Evolutionary conservation across 371 early-diverging fungal species (phyloP).

Genomic region (Zancudomyces culisetae): DNA sequence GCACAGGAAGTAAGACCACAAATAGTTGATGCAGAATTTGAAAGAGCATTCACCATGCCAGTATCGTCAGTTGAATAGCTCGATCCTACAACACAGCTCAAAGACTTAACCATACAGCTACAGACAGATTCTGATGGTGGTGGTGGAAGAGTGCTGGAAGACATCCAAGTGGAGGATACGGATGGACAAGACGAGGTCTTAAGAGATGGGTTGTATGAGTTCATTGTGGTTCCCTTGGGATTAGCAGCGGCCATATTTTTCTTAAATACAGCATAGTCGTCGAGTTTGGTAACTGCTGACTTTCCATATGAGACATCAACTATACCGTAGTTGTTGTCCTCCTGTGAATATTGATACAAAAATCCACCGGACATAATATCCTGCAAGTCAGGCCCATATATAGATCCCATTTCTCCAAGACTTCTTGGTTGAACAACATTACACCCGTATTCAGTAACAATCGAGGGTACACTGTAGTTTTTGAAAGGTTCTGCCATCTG

Average conservation of each 20-base stretch:
- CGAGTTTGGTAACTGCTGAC: constrained; percentile 13
- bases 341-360: constrained; percentile 61
- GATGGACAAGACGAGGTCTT: constrained; percentile 33
- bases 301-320: constrained; percentile 25
- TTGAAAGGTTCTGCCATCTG: constrained; percentile 14
- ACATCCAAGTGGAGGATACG: constrained; percentile 32
- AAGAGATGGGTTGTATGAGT: constrained; percentile 26
- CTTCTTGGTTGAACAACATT: constrained; percentile 20
- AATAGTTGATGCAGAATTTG: constrained; percentile 10
- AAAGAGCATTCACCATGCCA: constrained; percentile 9
- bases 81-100: constrained; percentile 27
- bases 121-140: constrained; percentile 51
- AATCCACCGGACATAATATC: constrained; percentile 51
- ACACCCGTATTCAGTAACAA: constrained; percentile 28
- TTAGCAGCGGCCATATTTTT: constrained; percentile 2
- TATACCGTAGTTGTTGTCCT: constrained; percentile 55
- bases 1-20: constrained; percentile 18
- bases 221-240: constrained; percentile 20
- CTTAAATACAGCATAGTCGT: constrained; percentile 23
- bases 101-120: constrained; percentile 41
- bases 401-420: constrained; percentile 13
- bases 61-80: constrained; percentile 5
- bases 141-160: constrained; percentile 32
- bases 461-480: constrained; percentile 16
- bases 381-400: constrained; percentile 49